Evolutionary conservation across 768 basidiomycete species (phyloP), one percentile per base, ranked within the genome.

Genomic region (Dacryopinax primogenitus): DNA sequence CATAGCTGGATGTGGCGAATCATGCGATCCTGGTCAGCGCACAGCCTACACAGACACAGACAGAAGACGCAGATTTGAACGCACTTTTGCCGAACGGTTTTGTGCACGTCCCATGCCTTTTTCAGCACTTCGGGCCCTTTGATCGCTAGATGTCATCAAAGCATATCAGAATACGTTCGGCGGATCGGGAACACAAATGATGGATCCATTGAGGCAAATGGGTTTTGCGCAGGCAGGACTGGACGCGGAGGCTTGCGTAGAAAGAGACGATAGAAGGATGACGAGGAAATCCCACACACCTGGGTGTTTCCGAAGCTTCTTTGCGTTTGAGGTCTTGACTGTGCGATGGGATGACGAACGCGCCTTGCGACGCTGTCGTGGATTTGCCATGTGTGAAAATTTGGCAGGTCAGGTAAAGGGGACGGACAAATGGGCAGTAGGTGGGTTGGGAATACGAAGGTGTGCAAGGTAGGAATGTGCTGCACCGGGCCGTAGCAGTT

Each of bases 51-150:
- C n/a, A 51, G n/a, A 44, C 30, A 64, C 16, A 16, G 16, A 26
- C 67, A 34, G n/a, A 39, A 44, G 36, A 12, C 3, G 16, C n/a
- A 66, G 21, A 36, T 44, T 26, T 47, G 3, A 18, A 78, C 86
- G 71, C 71, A 95, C 93, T 96, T 97, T 82, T 97, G 94, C 68
- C 82, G 83, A 18, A 94, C 86, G 12, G 93, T 97, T 76, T 90
- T 90, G 62, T 77, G 78, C 69, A 83, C 84, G 74, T 97, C 89
- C 93, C 93, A 97, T 64, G 85, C 85, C 47, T 88, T 84, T 72
- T 88, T 88, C 67, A 96, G 77, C 11, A 82, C 79, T 72, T 87
- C 86, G 1, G 92, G 92, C 3, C 88, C 92, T 64, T 85, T 82
- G 67, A 96, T 85, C 28, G 86, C 89, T 86, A 75, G 66, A 69